Percentiles rank a stretch among this genome's conserved stretches.
These are phyloP conservation scores for Salix viminalis DNA, from an alignment of 345 rosid species.

Conservation along the genomic window DNA sequence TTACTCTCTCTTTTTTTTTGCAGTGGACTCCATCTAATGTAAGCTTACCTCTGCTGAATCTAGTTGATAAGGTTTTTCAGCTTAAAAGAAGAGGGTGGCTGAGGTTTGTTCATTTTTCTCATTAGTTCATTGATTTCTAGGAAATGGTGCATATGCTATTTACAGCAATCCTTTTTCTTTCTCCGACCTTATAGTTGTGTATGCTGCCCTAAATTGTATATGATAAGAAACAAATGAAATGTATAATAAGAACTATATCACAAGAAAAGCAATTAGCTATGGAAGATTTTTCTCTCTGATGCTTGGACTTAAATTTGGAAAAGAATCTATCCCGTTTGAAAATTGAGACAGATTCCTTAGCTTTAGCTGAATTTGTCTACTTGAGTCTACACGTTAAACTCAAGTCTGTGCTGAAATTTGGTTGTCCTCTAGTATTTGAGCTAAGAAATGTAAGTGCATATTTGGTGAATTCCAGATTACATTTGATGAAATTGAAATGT, in stretches of 20 bases:
- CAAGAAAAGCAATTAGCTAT: neutral
- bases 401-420: neutral
- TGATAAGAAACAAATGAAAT: neutral
- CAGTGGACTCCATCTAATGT: constrained; percentile 99
- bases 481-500: neutral
- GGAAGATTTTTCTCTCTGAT: neutral
- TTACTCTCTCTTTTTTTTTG: neutral
- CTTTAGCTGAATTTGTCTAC: neutral
- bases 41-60: constrained; percentile 86
- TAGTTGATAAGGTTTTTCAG: constrained; percentile 95
- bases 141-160: neutral
- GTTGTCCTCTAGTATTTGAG: neutral
- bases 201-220: neutral
- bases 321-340: neutral
- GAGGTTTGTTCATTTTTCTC: constrained; percentile 48
- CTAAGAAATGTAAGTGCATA: neutral
- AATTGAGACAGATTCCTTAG: neutral
- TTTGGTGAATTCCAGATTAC: neutral
- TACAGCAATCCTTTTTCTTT: neutral
- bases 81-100: constrained; percentile 97
- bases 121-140: neutral
- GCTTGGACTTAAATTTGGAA: neutral
- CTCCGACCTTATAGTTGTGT: neutral
- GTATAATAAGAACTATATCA: neutral
- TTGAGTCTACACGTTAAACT: neutral